A percentile compares a stretch with the other conserved stretches of the same genome.
Conservation (phyloP, 2,329 filamentous ascomycete species). For the Chaetomiaceae sp. region DNA sequence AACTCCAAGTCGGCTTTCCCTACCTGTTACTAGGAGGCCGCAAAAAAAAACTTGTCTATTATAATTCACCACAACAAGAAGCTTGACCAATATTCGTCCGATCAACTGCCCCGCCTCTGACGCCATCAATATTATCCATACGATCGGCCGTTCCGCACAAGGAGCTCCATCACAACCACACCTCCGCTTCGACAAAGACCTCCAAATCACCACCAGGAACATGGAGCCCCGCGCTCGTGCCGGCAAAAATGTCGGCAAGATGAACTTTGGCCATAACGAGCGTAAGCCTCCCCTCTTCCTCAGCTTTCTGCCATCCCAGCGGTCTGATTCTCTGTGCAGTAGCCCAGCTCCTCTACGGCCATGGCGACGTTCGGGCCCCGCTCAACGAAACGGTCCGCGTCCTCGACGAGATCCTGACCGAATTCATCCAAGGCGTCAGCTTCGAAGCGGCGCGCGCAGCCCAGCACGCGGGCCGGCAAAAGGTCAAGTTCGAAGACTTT, state of each 20-base stretch:
- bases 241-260: conserved; percentile 75
- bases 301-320: conserved; percentile 4
- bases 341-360: conserved; percentile 69
- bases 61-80: too few species aligned
- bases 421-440: conserved; percentile 92
- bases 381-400: conserved; percentile 80
- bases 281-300: conserved; percentile 43
- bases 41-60: too few species aligned
- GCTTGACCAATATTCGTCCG: too few species aligned
- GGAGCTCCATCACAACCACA: too few species aligned
- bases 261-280: conserved; percentile 72
- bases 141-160: too few species aligned
- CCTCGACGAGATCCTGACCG: conserved; percentile 92
- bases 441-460: conserved; percentile 85
- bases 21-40: too few species aligned
- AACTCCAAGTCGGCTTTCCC: too few species aligned
- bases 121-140: too few species aligned
- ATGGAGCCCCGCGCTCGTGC: conserved; percentile 75
- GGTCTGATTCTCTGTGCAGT: conserved; percentile 44
- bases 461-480: conserved; percentile 81
- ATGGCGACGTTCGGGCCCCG: conserved; percentile 72
- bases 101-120: too few species aligned
- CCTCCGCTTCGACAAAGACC: background rate
- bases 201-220: conserved; percentile 30
- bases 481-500: conserved; percentile 98